phyloP scores from a whole-genome alignment of 345 rosid genomes.

The Citrus cavaleriei region DNA sequence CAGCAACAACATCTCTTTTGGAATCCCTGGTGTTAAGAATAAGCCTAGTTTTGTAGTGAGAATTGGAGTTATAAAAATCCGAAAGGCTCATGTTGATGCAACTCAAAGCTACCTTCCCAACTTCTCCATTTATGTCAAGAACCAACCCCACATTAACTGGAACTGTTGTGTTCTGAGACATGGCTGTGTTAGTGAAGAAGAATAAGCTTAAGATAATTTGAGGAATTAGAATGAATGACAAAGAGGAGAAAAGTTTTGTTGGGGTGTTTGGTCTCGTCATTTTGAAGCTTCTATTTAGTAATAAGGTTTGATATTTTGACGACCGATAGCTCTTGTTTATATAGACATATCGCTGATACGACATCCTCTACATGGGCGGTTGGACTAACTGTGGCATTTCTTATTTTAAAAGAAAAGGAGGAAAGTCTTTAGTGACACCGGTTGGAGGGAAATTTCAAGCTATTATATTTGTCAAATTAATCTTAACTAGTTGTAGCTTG shows the following conservation, averaged over 20 bases:
- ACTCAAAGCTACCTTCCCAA: conserved; percentile 26
- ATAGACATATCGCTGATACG: background rate
- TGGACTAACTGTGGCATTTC: background rate
- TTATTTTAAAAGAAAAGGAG: background rate
- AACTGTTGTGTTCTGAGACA: conserved; percentile 15
- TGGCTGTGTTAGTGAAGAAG: conserved; percentile 4
- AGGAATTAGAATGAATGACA: background rate
- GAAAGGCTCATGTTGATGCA: conserved; percentile 54
- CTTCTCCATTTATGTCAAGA: conserved; percentile 29
- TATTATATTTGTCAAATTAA: too few relatives aligned
- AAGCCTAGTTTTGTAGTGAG: conserved; percentile 45
- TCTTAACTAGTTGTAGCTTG: background rate
- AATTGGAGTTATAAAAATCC: conserved; percentile 41
- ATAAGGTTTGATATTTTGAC: background rate
- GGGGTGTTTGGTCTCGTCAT: background rate
- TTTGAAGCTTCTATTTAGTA: background rate
- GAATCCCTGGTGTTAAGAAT: conserved; percentile 36
- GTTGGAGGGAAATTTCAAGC: background rate
- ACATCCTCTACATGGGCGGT: too few relatives aligned
- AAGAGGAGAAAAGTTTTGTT: background rate
- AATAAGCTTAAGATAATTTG: background rate
- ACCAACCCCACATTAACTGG: conserved; percentile 49
- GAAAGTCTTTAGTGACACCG: background rate
- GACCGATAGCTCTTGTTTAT: background rate
- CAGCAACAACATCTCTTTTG: conserved; percentile 34